These are phyloP conservation scores for Trichoderma koningiopsis DNA, from an alignment of 2,329 filamentous ascomycete species.

Conservation along the genomic window DNA sequence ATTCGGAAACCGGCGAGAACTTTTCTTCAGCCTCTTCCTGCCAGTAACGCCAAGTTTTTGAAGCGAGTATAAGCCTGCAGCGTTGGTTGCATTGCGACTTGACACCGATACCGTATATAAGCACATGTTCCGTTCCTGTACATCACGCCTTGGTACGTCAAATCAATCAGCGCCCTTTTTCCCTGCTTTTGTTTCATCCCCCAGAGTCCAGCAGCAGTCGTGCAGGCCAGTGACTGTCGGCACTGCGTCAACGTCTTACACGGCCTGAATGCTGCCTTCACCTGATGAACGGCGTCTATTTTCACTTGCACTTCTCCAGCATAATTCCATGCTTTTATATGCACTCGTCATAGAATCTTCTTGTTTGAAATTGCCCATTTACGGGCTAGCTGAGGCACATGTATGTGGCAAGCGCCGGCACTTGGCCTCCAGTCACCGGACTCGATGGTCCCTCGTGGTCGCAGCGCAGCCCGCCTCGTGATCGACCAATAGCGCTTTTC, in stretches of 20 bases:
- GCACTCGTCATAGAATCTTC: not conserved
- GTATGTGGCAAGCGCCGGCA: constrained; percentile 1
- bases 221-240: not conserved
- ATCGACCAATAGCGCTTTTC: constrained; percentile 24
- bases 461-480: constrained; percentile 21
- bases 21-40: not conserved
- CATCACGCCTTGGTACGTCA: constrained; percentile 10
- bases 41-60: not conserved
- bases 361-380: not conserved
- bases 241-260: not conserved
- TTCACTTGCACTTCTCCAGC: not conserved
- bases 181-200: not conserved
- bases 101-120: not conserved
- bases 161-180: not conserved
- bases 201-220: not conserved
- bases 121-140: constrained; percentile 1
- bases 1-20: constrained; percentile 1
- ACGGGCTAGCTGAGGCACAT: not conserved
- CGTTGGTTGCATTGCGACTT: constrained; percentile 1
- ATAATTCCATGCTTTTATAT: not conserved
- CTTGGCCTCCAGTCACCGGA: constrained; percentile 22
- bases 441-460: constrained; percentile 22
- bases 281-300: not conserved
- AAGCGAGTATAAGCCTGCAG: not conserved
- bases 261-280: not conserved